Evolutionary conservation across 768 basidiomycete species (phyloP), one percentile per base, ranked within the genome.

Genomic region (Psilocybe azurescens): DNA sequence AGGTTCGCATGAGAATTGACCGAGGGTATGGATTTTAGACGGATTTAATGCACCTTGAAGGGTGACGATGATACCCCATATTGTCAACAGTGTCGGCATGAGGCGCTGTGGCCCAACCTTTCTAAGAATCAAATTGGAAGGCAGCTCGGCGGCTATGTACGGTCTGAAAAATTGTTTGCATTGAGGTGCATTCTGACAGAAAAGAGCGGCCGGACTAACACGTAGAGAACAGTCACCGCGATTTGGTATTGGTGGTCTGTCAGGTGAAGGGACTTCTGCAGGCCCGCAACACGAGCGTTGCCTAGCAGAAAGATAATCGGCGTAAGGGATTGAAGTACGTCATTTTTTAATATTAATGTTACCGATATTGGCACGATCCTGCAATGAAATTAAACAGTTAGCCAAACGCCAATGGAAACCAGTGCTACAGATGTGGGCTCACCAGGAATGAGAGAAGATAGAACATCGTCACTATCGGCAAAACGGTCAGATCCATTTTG

Each of bases 31-130:
- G 24, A 24, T 0, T 24, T 24, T 24, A 24, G 24, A 24, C 24
- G 8, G 16, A 55, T 20, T n/a, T 10, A 39, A 64, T 64, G n/a
- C 56, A 78, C 83, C 84, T 76, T 86, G 83, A 39, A 81, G 72
- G 13, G 81, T 75, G 39, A 79, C 74, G 32, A 81, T 77, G 3
- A 83, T 57, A 20, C 86, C 86, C 85, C 86, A 88, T 3, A 77
- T 54, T 2, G 77, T 77, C 47, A 85, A 73, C 64, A 86, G 72
- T 1, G 77, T 58, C 0, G 86, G 85, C 60, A 87, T 77, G 53
- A 85, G 74, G 46, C 77, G 65, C 36, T 79, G 74, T 0, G 86
- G 82, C 0, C 86, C 85, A 28, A 85, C 66, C 20, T 64, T 70
- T 54, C 66, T 60, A 33, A 85, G 73, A 16, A 81, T 59, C 32